Evolutionary conservation across 495 filamentous ascomycete species (phyloP).

Genomic region (Penicillium robsamsonii): DNA sequence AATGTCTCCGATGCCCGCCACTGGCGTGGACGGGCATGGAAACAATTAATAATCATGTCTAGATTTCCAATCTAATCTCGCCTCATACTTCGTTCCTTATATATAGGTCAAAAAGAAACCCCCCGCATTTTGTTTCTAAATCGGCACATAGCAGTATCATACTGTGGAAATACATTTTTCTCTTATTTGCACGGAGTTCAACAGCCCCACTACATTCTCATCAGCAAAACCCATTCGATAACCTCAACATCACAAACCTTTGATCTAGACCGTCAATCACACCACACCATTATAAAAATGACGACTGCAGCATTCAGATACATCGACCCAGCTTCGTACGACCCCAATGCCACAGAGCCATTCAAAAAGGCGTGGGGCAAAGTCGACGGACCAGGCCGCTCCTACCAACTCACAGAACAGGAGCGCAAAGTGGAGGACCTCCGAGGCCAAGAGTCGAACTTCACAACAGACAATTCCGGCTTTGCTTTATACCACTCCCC

Average conservation of each 20-base stretch:
- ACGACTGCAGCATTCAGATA: conserved; percentile 25
- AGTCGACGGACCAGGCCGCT: conserved; percentile 17
- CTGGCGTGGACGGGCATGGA: not conserved
- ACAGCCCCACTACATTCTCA: not conserved
- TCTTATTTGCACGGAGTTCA: not conserved
- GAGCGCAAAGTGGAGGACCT: conserved; percentile 13
- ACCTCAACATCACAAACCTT: not conserved
- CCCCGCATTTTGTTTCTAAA: not conserved
- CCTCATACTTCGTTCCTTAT: not conserved
- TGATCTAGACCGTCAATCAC: not conserved
- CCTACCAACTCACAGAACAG: conserved; percentile 6
- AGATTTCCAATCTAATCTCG: not conserved
- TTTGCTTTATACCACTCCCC: conserved; percentile 12
- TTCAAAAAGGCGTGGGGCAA: conserved; percentile 22
- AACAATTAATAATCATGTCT: not conserved
- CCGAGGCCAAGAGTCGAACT: conserved; percentile 15
- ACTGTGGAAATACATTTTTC: not conserved
- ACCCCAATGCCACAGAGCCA: conserved; percentile 17
- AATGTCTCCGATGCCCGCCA: not conserved
- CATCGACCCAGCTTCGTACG: conserved; percentile 16
- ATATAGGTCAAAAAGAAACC: not conserved
- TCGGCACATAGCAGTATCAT: not conserved
- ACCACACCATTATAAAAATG: conserved; percentile 14
- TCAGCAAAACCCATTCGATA: not conserved
- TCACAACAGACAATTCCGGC: conserved; percentile 13